Conservation (phyloP, 352 stramenopile genomes). For the Phytopythium boreale region DNA sequence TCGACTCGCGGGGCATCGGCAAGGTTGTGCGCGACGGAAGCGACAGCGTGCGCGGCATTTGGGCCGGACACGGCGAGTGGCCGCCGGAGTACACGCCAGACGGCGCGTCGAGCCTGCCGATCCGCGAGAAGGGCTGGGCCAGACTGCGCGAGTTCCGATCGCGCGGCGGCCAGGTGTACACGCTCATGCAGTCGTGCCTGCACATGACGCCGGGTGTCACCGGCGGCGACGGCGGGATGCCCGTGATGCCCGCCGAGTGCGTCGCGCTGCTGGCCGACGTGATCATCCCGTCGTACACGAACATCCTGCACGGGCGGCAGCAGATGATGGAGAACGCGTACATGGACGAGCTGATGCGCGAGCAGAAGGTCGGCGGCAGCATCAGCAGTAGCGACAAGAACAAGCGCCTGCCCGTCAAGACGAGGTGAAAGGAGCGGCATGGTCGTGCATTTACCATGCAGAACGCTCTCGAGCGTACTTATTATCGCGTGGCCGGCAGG, state of each 20-base stretch:
- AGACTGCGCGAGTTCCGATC: background rate
- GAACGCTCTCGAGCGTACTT: background rate
- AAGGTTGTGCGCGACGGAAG: background rate
- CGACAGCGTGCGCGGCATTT: slow-evolving; percentile 9
- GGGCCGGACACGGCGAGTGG: slow-evolving; percentile 33
- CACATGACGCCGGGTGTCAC: slow-evolving; percentile 30
- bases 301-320: slow-evolving; percentile 27
- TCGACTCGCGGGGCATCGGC: background rate
- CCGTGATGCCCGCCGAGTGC: slow-evolving; percentile 17
- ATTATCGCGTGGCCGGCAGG: background rate
- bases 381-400: background rate
- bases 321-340: slow-evolving; percentile 34
- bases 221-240: background rate
- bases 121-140: slow-evolving; percentile 30
- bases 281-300: slow-evolving; percentile 34
- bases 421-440: background rate
- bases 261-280: slow-evolving; percentile 27
- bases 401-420: background rate
- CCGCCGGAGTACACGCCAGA: slow-evolving; percentile 19
- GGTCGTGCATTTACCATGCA: too few relatives aligned
- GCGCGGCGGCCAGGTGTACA: slow-evolving; percentile 10
- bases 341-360: slow-evolving; percentile 35
- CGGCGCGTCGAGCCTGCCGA: slow-evolving; percentile 24
- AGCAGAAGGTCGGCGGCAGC: background rate
- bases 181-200: slow-evolving; percentile 25